Conservation (phyloP, 768 basidiomycete genomes). For the Collybiopsis luxurians region DNA sequence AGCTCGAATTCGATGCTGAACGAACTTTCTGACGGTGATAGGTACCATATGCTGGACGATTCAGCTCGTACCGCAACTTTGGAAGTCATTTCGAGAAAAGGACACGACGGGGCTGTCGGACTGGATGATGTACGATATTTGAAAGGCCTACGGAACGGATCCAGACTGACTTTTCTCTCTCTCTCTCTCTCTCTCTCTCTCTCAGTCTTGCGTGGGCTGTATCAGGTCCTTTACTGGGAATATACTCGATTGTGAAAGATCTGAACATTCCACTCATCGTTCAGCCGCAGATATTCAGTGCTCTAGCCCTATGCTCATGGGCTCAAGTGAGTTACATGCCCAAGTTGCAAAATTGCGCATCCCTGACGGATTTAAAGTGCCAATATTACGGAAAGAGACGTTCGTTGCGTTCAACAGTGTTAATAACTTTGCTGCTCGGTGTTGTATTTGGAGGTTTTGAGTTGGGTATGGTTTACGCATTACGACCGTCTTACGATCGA, state of each 20-base stretch:
- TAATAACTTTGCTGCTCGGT: slow-evolving; percentile 36
- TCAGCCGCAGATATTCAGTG: slow-evolving; percentile 63
- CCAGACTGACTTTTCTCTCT: neutral
- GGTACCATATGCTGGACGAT: slow-evolving; percentile 67
- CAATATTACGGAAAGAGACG: slow-evolving; percentile 56
- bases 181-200: slow-evolving; percentile 42
- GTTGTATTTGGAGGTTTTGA: slow-evolving; percentile 57
- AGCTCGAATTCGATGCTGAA: neutral
- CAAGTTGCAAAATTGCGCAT: slow-evolving; percentile 34
- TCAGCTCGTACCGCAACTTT: slow-evolving; percentile 71
- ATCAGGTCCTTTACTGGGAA: slow-evolving; percentile 57
- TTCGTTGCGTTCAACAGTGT: slow-evolving; percentile 28
- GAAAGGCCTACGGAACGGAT: neutral
- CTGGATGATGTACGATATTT: slow-evolving; percentile 53
- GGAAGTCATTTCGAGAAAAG: slow-evolving; percentile 69
- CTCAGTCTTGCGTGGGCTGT: slow-evolving; percentile 60
- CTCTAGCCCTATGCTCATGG: slow-evolving; percentile 2
- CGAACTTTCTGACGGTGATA: too few species aligned
- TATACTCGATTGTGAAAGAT: slow-evolving; percentile 61
- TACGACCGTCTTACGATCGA: slow-evolving; percentile 41
- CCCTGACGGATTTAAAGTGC: slow-evolving; percentile 62
- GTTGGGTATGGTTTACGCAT: slow-evolving; percentile 54
- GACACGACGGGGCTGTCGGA: slow-evolving; percentile 69
- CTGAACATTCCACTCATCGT: slow-evolving; percentile 72
- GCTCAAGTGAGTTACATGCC: neutral